Evolutionary conservation across 2,329 filamentous ascomycete species (phyloP).

Genomic region (Fusarium armeniacum): DNA sequence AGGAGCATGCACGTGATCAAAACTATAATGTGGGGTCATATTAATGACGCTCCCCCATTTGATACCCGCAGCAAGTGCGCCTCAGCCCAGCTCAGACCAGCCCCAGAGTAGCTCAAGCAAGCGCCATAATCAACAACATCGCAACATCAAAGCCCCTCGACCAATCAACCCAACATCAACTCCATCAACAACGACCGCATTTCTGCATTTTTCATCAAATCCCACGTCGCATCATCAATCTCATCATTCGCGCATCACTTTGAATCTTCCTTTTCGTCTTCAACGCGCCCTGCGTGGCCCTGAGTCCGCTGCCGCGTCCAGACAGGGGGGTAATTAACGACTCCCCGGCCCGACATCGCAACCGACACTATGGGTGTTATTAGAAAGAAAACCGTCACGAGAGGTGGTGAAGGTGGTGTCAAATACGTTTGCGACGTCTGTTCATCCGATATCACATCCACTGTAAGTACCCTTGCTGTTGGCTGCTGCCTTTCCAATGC

Average conservation of each 20-base stretch:
- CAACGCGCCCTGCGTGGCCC: conserved; percentile 36
- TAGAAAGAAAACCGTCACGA: conserved; percentile 90
- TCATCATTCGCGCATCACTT: conserved; percentile 37
- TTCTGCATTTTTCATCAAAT: conserved; percentile 51
- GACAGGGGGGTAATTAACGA: conserved; percentile 48
- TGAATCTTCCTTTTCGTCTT: conserved; percentile 28
- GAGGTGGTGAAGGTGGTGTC: conserved; percentile 87
- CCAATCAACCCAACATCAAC: conserved; percentile 41
- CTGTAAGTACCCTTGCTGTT: conserved; percentile 70
- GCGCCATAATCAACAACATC: conserved; percentile 48
- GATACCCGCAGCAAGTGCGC: conserved; percentile 26
- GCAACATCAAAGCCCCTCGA: conserved; percentile 45
- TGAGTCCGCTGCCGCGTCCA: conserved; percentile 33
- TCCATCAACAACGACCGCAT: conserved; percentile 50
- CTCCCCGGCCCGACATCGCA: conserved; percentile 48
- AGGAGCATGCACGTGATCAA: conserved; percentile 6
- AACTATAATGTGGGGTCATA: conserved; percentile 16
- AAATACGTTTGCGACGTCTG: conserved; percentile 99
- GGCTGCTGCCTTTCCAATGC: conserved; percentile 15
- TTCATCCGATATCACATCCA: conserved; percentile 96
- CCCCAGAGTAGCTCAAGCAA: conserved; percentile 31
- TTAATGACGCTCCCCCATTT: conserved; percentile 34
- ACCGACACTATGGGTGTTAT: conserved; percentile 84
- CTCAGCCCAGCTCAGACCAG: conserved; percentile 13
- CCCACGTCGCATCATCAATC: conserved; percentile 42